Conservation (phyloP, 495 filamentous ascomycete genomes). For the Friedmanniomyces simplex region DNA sequence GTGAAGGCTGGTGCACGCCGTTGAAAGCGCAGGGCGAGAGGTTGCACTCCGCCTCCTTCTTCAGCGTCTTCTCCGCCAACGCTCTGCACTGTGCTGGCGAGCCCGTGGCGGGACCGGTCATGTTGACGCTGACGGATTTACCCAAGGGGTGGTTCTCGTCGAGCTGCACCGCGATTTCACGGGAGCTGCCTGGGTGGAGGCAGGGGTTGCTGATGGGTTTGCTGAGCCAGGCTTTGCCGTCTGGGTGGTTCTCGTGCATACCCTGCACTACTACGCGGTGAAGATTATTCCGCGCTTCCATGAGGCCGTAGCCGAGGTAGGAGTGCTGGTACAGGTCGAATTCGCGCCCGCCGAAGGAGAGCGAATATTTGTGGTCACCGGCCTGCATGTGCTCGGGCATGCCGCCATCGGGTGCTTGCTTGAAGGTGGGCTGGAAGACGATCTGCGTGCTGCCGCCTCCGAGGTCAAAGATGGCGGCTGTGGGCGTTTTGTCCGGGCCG, state of each 20-base stretch:
- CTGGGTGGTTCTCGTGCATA: conserved; percentile 42
- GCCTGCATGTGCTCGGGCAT: conserved; percentile 79
- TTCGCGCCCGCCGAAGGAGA: conserved; percentile 79
- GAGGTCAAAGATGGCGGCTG: conserved; percentile 90
- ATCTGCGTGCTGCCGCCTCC: conserved; percentile 97
- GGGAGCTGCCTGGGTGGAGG: conserved; percentile 67
- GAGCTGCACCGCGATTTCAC: conserved; percentile 57
- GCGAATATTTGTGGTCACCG: conserved; percentile 92
- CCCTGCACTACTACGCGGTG: conserved; percentile 60
- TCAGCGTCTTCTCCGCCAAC: conserved; percentile 78
- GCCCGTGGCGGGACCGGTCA: conserved; percentile 66
- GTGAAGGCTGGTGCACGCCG: conserved; percentile 84
- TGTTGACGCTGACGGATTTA: conserved; percentile 54
- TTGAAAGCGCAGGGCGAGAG: conserved; percentile 94
- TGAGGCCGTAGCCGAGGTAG: conserved; percentile 93
- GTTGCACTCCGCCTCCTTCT: conserved; percentile 73
- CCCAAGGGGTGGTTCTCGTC: conserved; percentile 52
- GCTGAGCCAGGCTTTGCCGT: conserved; percentile 44
- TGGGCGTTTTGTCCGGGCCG: conserved; percentile 75
- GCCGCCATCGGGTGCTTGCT: conserved; percentile 55
- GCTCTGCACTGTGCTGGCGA: conserved; percentile 72
- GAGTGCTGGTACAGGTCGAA: conserved; percentile 98
- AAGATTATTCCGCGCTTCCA: conserved; percentile 80
- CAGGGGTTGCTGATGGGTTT: conserved; percentile 75
- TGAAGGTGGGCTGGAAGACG: conserved; percentile 93